phyloP scores from a whole-genome alignment of 495 filamentous ascomycete genomes.

The Melanomma pulvis-pyrius region DNA sequence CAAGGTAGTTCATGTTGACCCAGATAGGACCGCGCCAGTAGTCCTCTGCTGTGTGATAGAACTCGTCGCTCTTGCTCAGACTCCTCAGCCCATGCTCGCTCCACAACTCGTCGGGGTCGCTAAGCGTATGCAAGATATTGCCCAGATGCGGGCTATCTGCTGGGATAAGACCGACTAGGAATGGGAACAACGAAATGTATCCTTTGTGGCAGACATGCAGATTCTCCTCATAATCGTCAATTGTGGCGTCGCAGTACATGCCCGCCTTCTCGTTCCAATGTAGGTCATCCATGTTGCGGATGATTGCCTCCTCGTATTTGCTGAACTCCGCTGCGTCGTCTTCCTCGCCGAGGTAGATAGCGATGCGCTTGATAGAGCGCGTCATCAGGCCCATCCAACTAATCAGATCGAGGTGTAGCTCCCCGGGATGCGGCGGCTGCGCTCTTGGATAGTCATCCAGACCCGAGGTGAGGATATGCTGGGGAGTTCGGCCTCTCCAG shows the following conservation, averaged over 20 bases:
- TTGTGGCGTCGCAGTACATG: constrained; percentile 91
- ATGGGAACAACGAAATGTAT: constrained; percentile 92
- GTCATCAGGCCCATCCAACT: constrained; percentile 98
- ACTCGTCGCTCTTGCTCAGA: constrained; percentile 77
- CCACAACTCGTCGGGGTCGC: constrained; percentile 83
- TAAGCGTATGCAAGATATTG: constrained; percentile 73
- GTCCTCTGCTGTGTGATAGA: constrained; percentile 89
- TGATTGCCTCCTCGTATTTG: constrained; percentile 76
- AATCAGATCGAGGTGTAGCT: constrained; percentile 92
- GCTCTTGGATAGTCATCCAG: constrained; percentile 94
- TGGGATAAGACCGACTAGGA: constrained; percentile 77
- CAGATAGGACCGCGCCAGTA: constrained; percentile 97
- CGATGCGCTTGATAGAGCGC: constrained; percentile 75
- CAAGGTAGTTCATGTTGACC: constrained; percentile 97
- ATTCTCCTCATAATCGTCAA: constrained; percentile 93
- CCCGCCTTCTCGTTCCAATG: constrained; percentile 83
- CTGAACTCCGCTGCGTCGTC: constrained; percentile 75
- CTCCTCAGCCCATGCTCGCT: constrained; percentile 83
- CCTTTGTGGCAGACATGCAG: constrained; percentile 92
- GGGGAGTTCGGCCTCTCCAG: constrained; percentile 87
- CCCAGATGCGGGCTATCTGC: constrained; percentile 73
- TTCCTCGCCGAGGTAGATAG: constrained; percentile 65
- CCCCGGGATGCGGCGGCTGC: constrained; percentile 95
- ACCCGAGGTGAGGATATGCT: constrained; percentile 88
- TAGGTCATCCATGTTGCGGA: constrained; percentile 86